These are phyloP conservation scores for Ambrosiella cleistominuta DNA, from an alignment of 2,329 filamentous ascomycete species.

Conservation along the genomic window DNA sequence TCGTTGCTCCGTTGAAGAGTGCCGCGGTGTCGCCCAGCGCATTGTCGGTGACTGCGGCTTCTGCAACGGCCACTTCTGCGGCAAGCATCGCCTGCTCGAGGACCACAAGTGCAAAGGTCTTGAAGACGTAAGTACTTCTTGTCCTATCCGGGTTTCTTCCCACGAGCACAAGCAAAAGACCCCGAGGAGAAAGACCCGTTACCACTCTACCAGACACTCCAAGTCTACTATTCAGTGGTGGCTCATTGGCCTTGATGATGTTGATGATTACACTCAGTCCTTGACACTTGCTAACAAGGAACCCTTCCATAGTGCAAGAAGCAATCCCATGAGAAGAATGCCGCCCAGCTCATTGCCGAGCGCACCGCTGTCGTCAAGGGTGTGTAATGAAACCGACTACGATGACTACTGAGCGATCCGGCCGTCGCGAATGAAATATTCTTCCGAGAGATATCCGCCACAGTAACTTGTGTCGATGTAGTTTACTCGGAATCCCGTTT, in stretches of 20 bases:
- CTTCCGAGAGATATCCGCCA: too few relatives aligned
- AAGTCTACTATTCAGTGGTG: conserved; percentile 17
- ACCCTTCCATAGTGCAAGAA: conserved; percentile 60
- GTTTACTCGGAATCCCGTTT: too few relatives aligned
- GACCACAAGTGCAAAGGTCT: conserved; percentile 84
- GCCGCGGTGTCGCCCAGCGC: conserved; percentile 70
- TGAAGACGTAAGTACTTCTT: conserved; percentile 51
- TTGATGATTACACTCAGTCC: conserved; percentile 19
- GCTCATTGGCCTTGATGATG: conserved; percentile 25
- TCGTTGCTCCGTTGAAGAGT: conserved; percentile 76
- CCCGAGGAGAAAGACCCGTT: background rate
- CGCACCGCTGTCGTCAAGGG: conserved; percentile 87
- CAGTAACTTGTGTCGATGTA: too few relatives aligned
- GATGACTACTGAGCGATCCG: conserved; percentile 12
- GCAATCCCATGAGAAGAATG: conserved; percentile 87
- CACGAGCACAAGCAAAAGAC: background rate
- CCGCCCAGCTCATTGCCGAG: conserved; percentile 79
- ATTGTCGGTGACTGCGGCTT: conserved; percentile 95
- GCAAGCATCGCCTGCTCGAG: conserved; percentile 83
- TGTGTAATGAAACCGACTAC: conserved; percentile 35
- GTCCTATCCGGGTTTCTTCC: background rate
- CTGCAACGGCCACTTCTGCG: conserved; percentile 86
- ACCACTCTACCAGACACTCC: too few relatives aligned
- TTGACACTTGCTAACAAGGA: background rate
- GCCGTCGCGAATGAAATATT: background rate